Conservation (phyloP, 2,329 filamentous ascomycete species). For the Colletotrichum kahawae region DNA sequence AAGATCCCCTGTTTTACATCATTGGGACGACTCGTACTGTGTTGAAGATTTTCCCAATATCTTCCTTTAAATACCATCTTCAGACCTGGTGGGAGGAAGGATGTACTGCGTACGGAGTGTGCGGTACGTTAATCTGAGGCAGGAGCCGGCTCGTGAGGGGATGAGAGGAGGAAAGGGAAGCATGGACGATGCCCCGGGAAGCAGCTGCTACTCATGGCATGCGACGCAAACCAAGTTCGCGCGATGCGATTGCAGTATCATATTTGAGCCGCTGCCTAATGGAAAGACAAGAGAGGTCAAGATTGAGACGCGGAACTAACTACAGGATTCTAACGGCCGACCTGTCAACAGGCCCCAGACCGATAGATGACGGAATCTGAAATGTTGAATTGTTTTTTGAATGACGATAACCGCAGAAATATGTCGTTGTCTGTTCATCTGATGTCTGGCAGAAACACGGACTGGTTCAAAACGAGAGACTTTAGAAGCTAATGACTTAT, state of each 20-base stretch:
- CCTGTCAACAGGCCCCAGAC: neutral
- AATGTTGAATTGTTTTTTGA: neutral
- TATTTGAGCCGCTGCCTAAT: neutral
- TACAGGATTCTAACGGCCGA: neutral
- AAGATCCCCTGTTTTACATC: neutral
- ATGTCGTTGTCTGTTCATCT: neutral
- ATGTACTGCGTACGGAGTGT: neutral
- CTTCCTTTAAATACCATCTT: neutral
- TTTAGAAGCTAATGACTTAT: neutral
- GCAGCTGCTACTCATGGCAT: neutral
- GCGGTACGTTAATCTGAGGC: neutral
- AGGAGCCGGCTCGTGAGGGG: neutral
- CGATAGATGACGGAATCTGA: neutral
- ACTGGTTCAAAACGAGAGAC: neutral
- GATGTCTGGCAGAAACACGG: neutral
- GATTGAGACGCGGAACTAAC: neutral
- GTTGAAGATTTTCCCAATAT: neutral
- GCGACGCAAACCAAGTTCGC: neutral
- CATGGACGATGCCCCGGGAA: neutral
- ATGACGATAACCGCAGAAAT: neutral
- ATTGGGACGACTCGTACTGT: neutral
- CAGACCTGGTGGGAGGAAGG: neutral
- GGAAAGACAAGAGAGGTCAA: neutral
- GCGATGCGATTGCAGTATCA: neutral
- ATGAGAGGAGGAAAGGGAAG: neutral